phyloP scores from a whole-genome alignment of 225 moss, liverwort and hornwort genomes.

The Physcomitrium patens region DNA sequence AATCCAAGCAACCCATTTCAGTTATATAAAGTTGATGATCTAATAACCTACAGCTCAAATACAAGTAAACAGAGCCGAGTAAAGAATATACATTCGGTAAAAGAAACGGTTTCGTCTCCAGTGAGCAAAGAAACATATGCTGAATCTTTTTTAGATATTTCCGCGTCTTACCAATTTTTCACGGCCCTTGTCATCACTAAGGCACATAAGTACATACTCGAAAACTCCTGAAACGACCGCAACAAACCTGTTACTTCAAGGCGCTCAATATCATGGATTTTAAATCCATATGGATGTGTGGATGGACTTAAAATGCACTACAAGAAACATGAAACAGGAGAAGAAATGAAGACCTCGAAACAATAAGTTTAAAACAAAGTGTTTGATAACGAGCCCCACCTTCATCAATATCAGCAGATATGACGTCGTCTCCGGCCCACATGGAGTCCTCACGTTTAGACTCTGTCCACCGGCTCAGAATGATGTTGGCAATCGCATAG shows the following conservation, averaged over 20 bases:
- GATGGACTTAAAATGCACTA: neutral
- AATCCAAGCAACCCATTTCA: constrained; percentile 25
- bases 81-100: neutral
- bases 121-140: neutral
- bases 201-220: constrained; percentile 81
- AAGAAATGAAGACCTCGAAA: constrained; percentile 2
- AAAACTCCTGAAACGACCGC: constrained; percentile 63
- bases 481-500: constrained; percentile 69
- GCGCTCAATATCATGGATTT: neutral
- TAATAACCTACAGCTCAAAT: neutral
- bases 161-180: constrained; percentile 68
- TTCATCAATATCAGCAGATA: constrained; percentile 76
- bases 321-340: constrained; percentile 3
- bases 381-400: constrained; percentile 40
- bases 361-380: neutral
- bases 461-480: constrained; percentile 68
- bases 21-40: constrained; percentile 13
- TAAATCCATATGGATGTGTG: neutral
- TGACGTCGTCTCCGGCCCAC: constrained; percentile 65
- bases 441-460: constrained; percentile 22
- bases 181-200: constrained; percentile 57
- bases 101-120: neutral
- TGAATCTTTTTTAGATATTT: constrained; percentile 1
- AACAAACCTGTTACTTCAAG: neutral
- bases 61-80: neutral